Conservation (phyloP, 2,329 filamentous ascomycete genomes). For the Penicillium sp. region DNA sequence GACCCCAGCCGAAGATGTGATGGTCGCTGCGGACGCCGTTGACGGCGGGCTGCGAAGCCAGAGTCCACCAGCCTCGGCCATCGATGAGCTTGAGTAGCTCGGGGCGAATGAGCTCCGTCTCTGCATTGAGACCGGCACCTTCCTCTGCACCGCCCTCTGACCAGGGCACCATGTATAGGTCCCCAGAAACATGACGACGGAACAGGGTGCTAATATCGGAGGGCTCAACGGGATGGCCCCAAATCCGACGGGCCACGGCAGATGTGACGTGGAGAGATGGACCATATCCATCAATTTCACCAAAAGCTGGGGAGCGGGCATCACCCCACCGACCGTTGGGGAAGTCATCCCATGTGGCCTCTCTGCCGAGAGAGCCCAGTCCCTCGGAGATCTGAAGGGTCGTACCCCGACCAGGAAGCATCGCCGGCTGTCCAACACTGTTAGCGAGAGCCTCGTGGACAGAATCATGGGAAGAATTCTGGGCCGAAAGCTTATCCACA, state of each 20-base stretch:
- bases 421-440: slow-evolving; percentile 73
- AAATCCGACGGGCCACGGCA: slow-evolving; percentile 79
- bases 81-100: slow-evolving; percentile 76
- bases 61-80: slow-evolving; percentile 87
- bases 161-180: slow-evolving; percentile 85
- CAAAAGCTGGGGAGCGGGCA: slow-evolving; percentile 87
- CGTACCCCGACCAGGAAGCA: slow-evolving; percentile 76
- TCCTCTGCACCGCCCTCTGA: slow-evolving; percentile 74
- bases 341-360: slow-evolving; percentile 98
- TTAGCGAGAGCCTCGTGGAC: slow-evolving; percentile 70
- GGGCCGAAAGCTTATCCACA: slow-evolving; percentile 60
- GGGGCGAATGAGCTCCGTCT: slow-evolving; percentile 78
- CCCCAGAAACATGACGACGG: slow-evolving; percentile 75
- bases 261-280: slow-evolving; percentile 91
- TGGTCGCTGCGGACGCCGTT: slow-evolving; percentile 80
- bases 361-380: slow-evolving; percentile 82
- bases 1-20: slow-evolving; percentile 88
- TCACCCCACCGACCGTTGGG: slow-evolving; percentile 96
- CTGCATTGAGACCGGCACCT: slow-evolving; percentile 57
- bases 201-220: slow-evolving; percentile 81
- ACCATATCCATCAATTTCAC: slow-evolving; percentile 97
- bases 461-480: slow-evolving; percentile 43
- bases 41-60: slow-evolving; percentile 92
- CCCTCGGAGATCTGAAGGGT: slow-evolving; percentile 94
- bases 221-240: slow-evolving; percentile 73